A percentile compares a stretch with the other conserved stretches of the same genome.
phyloP scores from a whole-genome alignment of 352 stramenopile genomes.

The Globisporangium sylvaticum region DNA sequence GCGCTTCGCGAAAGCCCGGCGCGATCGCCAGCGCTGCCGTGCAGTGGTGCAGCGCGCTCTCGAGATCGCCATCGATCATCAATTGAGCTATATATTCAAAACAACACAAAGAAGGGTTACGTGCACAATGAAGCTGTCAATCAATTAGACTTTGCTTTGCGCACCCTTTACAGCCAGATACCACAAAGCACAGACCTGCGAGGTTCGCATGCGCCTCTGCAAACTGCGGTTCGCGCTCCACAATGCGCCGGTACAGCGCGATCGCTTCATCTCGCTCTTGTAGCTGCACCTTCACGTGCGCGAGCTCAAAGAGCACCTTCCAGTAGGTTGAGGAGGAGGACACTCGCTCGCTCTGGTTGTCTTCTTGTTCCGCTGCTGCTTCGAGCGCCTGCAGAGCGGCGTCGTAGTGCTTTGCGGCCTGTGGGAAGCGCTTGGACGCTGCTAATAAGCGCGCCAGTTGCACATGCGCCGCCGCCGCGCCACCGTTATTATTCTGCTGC shows the following conservation, averaged over 20 bases:
- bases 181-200: conserved; percentile 10
- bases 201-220: conserved; percentile 54
- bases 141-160: neutral
- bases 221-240: conserved; percentile 22
- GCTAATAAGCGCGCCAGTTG: conserved; percentile 11
- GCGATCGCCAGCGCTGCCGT: conserved; percentile 26
- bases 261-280: conserved; percentile 26
- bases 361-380: too few species aligned
- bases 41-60: conserved; percentile 37
- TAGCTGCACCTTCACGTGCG: conserved; percentile 16
- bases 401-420: conserved; percentile 13
- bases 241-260: conserved; percentile 24
- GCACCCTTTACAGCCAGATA: too few species aligned
- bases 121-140: neutral
- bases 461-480: conserved; percentile 3
- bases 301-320: conserved; percentile 22
- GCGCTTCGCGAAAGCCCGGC: conserved; percentile 29
- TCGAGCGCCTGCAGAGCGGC: conserved; percentile 6
- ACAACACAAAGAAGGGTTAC: too few species aligned
- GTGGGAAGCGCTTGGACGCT: neutral
- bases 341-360: neutral
- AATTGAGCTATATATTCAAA: conserved; percentile 27
- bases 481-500: neutral
- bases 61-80: conserved; percentile 28
- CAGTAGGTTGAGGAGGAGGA: neutral